Base-by-base conservation (phyloP, 108 stramenopile genomes). In the Bacterosira constricta region DNA sequence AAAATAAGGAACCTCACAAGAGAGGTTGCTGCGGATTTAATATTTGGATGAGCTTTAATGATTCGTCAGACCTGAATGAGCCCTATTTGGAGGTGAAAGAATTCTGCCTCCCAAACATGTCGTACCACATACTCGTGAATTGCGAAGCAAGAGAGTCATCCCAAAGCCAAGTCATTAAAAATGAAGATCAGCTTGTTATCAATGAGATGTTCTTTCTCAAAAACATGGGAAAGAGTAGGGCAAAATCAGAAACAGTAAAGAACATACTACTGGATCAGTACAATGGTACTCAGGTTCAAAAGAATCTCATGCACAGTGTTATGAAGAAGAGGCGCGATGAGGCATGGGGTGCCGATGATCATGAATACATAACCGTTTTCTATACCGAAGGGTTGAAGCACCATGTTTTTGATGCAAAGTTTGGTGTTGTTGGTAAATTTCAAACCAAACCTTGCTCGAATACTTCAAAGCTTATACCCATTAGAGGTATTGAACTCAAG, bases 321-420 rank as follows among this genome's bases (percentile, higher is more conserved):
- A 44, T 62, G 41, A 42, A n/a, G 60, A 62, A 44, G 41, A 42
- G 60, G 3, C 60, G 60, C 27, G 30, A 62, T 42, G 42, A 44
- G 41, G 17, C 39, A 62, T 62, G n/a, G n/a, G 60, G 60, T 62
- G 41, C 12, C 4, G 8, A 21, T 6, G 60, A 62, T 9, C 8
- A 25, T 2, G 60, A 62, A 25, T 62, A 38, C 3, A 62, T 62
- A 42, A 44, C 9, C 10, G 44, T 62, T 27, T 62, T 62, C 25
- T 62, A 26, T 27, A 44, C 9, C 12, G 39, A 44, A 12, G 60
- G 60, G 6, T 31, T 44, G 6, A 44, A 62, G 8, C 25, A 44
- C 10, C 41, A 26, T 27, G 20, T 44, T 3, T 4, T 62, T 4
- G 21, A 44, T 62, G 6, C 17, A 21, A 62, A 44, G 3, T 44